These are phyloP conservation scores for Hypoxylon intermedium DNA, from an alignment of 495 filamentous ascomycete species.

Conservation along the genomic window DNA sequence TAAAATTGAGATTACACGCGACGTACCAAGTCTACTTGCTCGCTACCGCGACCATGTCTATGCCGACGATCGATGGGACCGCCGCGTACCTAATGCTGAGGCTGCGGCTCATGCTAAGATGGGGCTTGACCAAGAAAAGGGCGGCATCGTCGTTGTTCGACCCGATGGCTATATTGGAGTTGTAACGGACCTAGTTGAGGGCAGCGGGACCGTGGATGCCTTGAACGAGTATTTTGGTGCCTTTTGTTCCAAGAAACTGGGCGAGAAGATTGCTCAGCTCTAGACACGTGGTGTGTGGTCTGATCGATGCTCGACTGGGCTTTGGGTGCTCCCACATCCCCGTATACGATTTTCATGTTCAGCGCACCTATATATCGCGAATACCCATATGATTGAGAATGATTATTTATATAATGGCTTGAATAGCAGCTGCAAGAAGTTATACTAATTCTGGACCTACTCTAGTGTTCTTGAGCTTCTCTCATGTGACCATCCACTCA, in stretches of 20 bases:
- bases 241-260: constrained; percentile 61
- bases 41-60: constrained; percentile 85
- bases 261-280: constrained; percentile 44
- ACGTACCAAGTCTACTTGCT: constrained; percentile 71
- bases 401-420: no score
- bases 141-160: constrained; percentile 80
- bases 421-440: no score
- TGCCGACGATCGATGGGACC: constrained; percentile 82
- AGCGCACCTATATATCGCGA: neutral
- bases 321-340: no score
- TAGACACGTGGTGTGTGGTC: constrained; percentile 22
- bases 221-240: constrained; percentile 82
- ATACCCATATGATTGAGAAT: no score
- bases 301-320: neutral
- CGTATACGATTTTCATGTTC: neutral
- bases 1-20: constrained; percentile 67
- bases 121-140: constrained; percentile 74
- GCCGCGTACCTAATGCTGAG: constrained; percentile 68
- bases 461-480: no score
- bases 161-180: constrained; percentile 88
- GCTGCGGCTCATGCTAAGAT: constrained; percentile 87
- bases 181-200: constrained; percentile 74
- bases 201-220: constrained; percentile 78
- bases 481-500: no score
- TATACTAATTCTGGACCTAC: no score